These are phyloP conservation scores for Rosa persica DNA, from an alignment of 306 rosid genomes.

Conservation along the genomic window DNA sequence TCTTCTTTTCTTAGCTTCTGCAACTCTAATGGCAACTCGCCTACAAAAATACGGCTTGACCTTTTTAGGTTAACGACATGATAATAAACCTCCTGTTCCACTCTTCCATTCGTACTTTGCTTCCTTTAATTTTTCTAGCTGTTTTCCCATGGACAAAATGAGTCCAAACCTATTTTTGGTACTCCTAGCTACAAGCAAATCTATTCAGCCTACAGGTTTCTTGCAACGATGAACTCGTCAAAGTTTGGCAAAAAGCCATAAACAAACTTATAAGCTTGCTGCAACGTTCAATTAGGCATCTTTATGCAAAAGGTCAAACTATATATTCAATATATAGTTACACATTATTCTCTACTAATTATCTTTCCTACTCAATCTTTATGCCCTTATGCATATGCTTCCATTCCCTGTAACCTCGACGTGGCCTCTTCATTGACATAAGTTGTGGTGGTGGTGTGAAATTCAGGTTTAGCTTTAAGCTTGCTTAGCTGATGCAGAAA, in stretches of 20 bases:
- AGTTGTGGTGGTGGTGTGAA: slow-evolving; percentile 28
- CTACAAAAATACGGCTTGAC: slow-evolving; percentile 39
- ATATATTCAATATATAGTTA: slow-evolving; percentile 7
- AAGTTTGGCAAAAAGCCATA: slow-evolving; percentile 63
- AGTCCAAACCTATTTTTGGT: slow-evolving; percentile 34
- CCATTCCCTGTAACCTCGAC: slow-evolving; percentile 28
- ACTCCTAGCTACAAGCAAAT: slow-evolving; percentile 27
- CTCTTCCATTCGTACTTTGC: slow-evolving; percentile 22
- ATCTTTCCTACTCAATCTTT: slow-evolving; percentile 25
- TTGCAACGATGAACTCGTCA: slow-evolving; percentile 44
- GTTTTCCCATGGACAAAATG: slow-evolving; percentile 13
- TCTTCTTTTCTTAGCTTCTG: slow-evolving; percentile 18
- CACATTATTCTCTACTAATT: slow-evolving; percentile 16
- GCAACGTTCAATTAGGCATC: slow-evolving; percentile 47
- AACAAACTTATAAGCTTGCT: slow-evolving; percentile 28
- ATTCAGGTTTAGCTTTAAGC: slow-evolving; percentile 24
- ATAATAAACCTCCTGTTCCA: too few relatives aligned
- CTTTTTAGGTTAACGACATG: slow-evolving; percentile 3
- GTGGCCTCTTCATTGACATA: slow-evolving; percentile 23
- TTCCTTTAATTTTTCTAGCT: background rate
- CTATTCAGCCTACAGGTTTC: slow-evolving; percentile 31
- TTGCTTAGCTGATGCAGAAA: slow-evolving; percentile 67
- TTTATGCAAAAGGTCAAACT: slow-evolving; percentile 44
- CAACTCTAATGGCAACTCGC: slow-evolving; percentile 46
- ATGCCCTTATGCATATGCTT: slow-evolving; percentile 10